phyloP scores from a whole-genome alignment of 495 filamentous ascomycete genomes.

The Penicillium simplicissimum region DNA sequence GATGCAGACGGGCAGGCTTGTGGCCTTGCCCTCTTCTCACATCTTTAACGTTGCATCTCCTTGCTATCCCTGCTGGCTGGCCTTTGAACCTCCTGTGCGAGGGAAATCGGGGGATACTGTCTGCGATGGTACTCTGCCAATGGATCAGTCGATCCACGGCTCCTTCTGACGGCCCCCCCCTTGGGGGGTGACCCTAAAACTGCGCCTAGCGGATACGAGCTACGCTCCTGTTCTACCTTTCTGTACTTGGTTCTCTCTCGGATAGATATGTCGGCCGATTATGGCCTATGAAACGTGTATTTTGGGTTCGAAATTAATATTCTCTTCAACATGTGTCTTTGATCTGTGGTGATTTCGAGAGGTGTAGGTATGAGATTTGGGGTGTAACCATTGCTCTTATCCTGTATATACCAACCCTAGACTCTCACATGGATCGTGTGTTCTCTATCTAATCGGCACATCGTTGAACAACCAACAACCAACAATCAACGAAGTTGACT shows the following conservation, averaged over 20 bases:
- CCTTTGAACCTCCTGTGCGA: background rate
- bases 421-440: too few relatives aligned
- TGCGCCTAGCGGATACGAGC: slow-evolving; percentile 22
- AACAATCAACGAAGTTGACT: background rate
- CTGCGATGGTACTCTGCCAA: slow-evolving; percentile 5
- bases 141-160: background rate
- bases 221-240: slow-evolving; percentile 22
- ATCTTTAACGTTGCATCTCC: slow-evolving; percentile 11
- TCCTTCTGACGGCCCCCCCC: background rate
- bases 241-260: slow-evolving; percentile 22
- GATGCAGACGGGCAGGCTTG: slow-evolving; percentile 9
- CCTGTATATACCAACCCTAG: too few relatives aligned
- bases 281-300: slow-evolving; percentile 21
- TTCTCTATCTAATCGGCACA: background rate
- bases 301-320: slow-evolving; percentile 1
- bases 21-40: background rate
- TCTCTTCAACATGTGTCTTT: background rate
- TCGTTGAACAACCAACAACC: background rate
- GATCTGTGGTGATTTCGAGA: background rate
- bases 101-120: background rate
- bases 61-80: background rate
- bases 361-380: background rate
- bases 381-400: background rate
- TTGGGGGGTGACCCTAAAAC: slow-evolving; percentile 7
- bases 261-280: slow-evolving; percentile 20